Base-by-base conservation (phyloP, 805 yeast genomes). In the Helenozyma baotianmanensis region DNA sequence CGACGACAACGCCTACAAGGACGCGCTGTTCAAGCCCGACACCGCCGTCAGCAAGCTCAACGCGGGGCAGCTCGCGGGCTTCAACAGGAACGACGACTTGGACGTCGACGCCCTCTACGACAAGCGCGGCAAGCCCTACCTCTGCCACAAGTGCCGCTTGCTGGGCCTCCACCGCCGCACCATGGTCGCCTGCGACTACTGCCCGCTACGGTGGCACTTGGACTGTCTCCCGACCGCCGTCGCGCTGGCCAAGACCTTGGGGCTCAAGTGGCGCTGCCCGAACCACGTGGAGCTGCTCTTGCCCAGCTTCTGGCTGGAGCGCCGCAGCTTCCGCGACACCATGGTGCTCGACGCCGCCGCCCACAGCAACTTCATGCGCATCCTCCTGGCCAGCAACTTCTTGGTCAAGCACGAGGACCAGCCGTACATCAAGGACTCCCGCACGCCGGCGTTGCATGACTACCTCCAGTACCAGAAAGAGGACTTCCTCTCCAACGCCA, bases 241-340 rank as follows among this genome's bases (percentile, higher is more conserved):
- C 45, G 70, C 85, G 11, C 67, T 81, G 5, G 75, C 81, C 13
- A 85, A 86, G 48, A 78, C 81, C 25, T 53, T 84, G 27, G 94
- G 92, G 2, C 68, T 69, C 27, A 84, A 80, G 55, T 90, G 96
- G 97, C 79, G 76, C 61, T 92, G 96, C 57, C 97, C 96, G 2
- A 81, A 83, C 45, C 97, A 87, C 60, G 75, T 77, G 14, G 82
- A 73, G 29, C 64, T 58, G 25, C 55, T 74, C 14, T 42, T 69
- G n/a, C 68, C 68, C 19, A 45, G 65, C 10, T 60, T 68, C 35
- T 42, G 61, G 36, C 46, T 43, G 31, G 52, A 51, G 19, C 47
- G 57, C 32, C 60, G 87, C 32, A 64, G 70, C 49, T 66, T 73
- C 43, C 72, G 68, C 43, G 73, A 70, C 43, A 76, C 76, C 27